Evolutionary conservation across 2,329 filamentous ascomycete species (phyloP), one percentile per base, ranked within the genome.

Genomic region (Alternaria gansuensis): DNA sequence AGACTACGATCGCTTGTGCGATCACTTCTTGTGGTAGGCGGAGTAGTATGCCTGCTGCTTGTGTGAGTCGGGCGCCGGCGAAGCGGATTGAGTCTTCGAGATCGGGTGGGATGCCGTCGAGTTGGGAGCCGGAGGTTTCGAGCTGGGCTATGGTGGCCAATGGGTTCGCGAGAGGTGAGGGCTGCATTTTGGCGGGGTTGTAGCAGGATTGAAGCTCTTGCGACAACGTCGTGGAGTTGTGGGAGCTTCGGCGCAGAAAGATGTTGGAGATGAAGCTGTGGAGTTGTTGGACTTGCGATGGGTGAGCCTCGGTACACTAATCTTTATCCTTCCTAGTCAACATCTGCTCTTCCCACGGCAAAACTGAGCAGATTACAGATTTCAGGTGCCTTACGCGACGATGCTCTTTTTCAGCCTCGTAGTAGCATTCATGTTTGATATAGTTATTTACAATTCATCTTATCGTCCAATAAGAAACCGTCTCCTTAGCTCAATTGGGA

Each of bases 11-110:
- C 3, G 93, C 92, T 71, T 93, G 91, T 4, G 93, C 91, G 37
- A 95, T 91, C 37, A 92, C 87, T 67, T 93, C 91, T 75, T 97
- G 93, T 6, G 92, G 91, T 37, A 98, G 83, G 46, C 91, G 87
- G 3, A 99, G 84, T 17, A 98, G 85, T 50, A 96, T 84, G 29
- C 91, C 91, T 10, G 91, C 90, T 23, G 89, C 87, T 77, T 95
- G 91, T 3, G 90, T 91, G 41, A 94, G 84, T 67, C 86, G 85
- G 73, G 90, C 88, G 34, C 89, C 88, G 53, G 88, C 84, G 75
- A 88, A 90, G 68, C 90, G 88, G 63, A 93, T 82, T 62, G 86
- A 85, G 72, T 90, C 88, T 75, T 91, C 90, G 13, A 94, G 81
- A 64, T 92, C 88, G 31, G 80, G 78, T 1, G 91, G 89, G 2